Evolutionary conservation across 176 grass and related monocot genomes (phyloP), one percentile per base, ranked within the genome.

Genomic region (Zizania latifolia): DNA sequence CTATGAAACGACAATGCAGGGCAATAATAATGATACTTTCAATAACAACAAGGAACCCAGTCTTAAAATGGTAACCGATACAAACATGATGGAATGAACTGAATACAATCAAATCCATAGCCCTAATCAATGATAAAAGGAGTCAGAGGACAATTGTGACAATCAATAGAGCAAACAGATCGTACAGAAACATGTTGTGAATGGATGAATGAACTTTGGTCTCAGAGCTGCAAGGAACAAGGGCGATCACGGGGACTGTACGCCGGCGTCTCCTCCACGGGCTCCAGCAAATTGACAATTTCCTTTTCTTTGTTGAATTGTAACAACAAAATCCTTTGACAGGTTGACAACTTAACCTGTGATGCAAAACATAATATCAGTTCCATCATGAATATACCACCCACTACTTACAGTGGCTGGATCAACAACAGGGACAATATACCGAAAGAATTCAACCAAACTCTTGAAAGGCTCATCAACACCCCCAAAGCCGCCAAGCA

Each of bases 401-500:
- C n/a, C 12, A 14, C 29, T 70, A 75, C 72, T 77, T 85, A 91
- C 89, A 63, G 89, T 91, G n/a, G 68, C 80, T 63, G 82, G 71
- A 81, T 91, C 85, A 82, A 91, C 78, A 27, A 72, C 77, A 62
- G 89, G 89, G 58, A 84, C 48, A 66, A 91, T 84, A 64, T 91
- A 57, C 30, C 76, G 81, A 78, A 91, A 91, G 61, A 79, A 87
- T 10, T 71, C 54, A 15, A 86, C 78, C 39, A 86, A 78, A 71
- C 75, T 80, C 66, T 62, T 65, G 28, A 75, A 77, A 62, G 82
- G 78, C 21, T 85, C 62, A 5, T 68, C 72, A 10, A 80, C 77
- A 70, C 89, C 53, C 27, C 30, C 59, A 38, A 91, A 85, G 24
- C 89, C 89, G 26, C 81, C 61, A 0, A 92, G 82, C 10, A 92